A percentile compares a stretch with the other conserved stretches of the same genome.
Conservation (phyloP, 108 stramenopile species). For the Poteriospumella lacustris region DNA sequence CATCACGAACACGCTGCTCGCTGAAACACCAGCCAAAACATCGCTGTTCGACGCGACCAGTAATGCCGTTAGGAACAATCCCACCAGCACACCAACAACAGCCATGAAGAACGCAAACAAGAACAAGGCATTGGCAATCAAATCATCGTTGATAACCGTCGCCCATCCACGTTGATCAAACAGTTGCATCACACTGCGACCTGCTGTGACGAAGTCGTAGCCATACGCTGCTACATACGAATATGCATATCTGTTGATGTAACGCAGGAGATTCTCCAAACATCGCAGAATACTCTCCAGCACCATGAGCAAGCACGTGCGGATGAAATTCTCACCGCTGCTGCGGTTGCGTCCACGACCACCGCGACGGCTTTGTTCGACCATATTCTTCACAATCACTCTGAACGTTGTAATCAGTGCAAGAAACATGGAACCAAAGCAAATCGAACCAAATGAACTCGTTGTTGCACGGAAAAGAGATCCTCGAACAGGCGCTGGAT, state of each 20-base stretch:
- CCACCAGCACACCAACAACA: conserved; percentile 24
- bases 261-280: conserved; percentile 29
- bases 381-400: conserved; percentile 33
- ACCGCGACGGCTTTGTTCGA: not conserved
- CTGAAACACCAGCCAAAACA: not conserved
- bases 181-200: conserved; percentile 28
- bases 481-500: conserved; percentile 18
- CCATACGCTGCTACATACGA: conserved; percentile 39
- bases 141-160: conserved; percentile 80
- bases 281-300: conserved; percentile 25
- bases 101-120: conserved; percentile 48
- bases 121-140: conserved; percentile 62
- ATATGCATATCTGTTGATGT: conserved; percentile 37
- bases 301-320: conserved; percentile 21
- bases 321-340: conserved; percentile 29
- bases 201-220: conserved; percentile 27
- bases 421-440: conserved; percentile 76
- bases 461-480: conserved; percentile 33
- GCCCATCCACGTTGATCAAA: conserved; percentile 59
- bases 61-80: conserved; percentile 17
- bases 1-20: not conserved
- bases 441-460: conserved; percentile 71
- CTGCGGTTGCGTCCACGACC: not conserved
- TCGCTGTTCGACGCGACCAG: not conserved
- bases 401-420: conserved; percentile 68